Percentiles rank a stretch among this genome's conserved stretches.
These are phyloP conservation scores for Yamagishiella unicocca DNA, from an alignment of 139 green algal species.

Conservation along the genomic window DNA sequence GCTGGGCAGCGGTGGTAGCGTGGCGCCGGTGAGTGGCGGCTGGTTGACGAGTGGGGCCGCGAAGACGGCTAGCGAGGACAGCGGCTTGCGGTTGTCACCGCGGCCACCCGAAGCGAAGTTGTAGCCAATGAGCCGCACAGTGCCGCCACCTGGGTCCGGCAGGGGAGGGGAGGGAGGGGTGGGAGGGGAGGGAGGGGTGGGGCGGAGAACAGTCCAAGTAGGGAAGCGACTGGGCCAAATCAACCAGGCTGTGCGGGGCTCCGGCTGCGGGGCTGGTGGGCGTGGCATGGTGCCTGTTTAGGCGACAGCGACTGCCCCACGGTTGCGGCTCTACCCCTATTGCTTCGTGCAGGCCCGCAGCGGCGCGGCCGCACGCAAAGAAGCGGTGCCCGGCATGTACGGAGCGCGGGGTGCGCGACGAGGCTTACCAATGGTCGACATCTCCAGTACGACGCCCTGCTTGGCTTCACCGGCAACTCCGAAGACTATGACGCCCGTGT, in stretches of 20 bases:
- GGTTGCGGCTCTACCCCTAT: neutral
- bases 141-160: neutral
- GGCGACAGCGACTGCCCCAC: no score
- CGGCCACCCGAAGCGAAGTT: conserved; percentile 8
- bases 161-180: no score
- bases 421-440: neutral
- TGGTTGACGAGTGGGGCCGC: neutral
- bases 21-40: neutral
- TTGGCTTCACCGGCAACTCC: neutral
- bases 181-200: no score
- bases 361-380: no score
- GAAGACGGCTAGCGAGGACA: neutral
- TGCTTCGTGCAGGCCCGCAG: no score
- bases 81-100: conserved; percentile 17
- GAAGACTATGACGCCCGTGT: neutral
- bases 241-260: no score
- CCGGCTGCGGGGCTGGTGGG: no score
- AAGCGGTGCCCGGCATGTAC: no score
- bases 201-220: no score
- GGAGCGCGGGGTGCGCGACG: no score
- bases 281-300: no score
- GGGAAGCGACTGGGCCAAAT: no score
- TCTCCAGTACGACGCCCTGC: conserved; percentile 4
- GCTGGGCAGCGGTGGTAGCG: neutral
- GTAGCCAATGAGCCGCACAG: conserved; percentile 21